Evolutionary conservation across 805 yeast genomes (phyloP).

Genomic region (Yamadazyma ubonensis): DNA sequence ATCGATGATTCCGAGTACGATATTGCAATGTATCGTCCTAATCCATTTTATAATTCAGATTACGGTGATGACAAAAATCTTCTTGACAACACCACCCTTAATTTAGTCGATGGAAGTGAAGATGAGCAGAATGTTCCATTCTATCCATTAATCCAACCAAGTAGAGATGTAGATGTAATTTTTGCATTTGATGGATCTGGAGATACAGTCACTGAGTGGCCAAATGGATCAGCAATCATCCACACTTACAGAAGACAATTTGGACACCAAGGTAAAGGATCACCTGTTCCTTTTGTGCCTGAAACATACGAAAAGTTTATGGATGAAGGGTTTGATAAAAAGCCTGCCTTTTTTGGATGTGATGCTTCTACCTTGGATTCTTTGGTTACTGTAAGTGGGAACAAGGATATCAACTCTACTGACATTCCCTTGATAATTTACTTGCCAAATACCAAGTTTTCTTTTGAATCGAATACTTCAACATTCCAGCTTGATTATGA

Average conservation of each 20-base stretch:
- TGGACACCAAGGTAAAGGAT: conserved; percentile 48
- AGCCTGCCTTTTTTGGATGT: conserved; percentile 85
- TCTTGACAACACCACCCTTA: conserved; percentile 28
- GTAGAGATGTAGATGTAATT: conserved; percentile 38
- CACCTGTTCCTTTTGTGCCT: conserved; percentile 81
- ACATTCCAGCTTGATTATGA: conserved; percentile 65
- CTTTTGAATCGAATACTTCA: conserved; percentile 68
- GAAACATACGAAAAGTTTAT: conserved; percentile 55
- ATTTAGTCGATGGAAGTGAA: conserved; percentile 44
- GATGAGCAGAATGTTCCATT: conserved; percentile 43
- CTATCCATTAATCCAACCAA: conserved; percentile 38
- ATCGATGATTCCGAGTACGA: conserved; percentile 30
- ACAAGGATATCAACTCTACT: conserved; percentile 21
- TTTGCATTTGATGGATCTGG: conserved; percentile 44
- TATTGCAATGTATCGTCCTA: conserved; percentile 40
- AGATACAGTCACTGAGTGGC: conserved; percentile 41
- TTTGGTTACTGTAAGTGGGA: conserved; percentile 31
- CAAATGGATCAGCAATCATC: conserved; percentile 41
- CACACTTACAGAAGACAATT: conserved; percentile 37
- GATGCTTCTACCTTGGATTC: conserved; percentile 59
- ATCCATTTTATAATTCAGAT: conserved; percentile 34
- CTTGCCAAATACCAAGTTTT: conserved; percentile 67
- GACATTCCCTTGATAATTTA: conserved; percentile 67
- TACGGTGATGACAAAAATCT: conserved; percentile 19
- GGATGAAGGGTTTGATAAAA: conserved; percentile 57